Percentiles rank a stretch among this genome's conserved stretches.
These are phyloP conservation scores for Chaetomium cochliodes DNA, from an alignment of 495 filamentous ascomycete species.

Conservation along the genomic window DNA sequence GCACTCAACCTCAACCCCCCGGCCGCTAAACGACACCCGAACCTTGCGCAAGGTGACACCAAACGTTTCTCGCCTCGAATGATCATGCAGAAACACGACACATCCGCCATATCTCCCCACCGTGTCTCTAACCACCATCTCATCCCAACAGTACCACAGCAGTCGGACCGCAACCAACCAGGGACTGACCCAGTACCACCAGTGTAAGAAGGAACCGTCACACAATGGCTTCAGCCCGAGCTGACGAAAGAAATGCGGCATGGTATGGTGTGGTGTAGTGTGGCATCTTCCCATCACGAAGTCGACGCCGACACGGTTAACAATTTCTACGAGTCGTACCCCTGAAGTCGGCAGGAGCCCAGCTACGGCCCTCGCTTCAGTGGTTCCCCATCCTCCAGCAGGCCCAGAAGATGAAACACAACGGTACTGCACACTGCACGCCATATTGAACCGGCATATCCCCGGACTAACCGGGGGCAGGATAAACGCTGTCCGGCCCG, in stretches of 20 bases:
- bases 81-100: not conserved
- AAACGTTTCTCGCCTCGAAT: not conserved
- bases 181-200: not conserved
- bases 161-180: not conserved
- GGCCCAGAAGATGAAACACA: not conserved
- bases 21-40: not conserved
- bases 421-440: constrained; percentile 1
- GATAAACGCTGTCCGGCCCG: constrained; percentile 13
- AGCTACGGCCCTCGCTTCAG: not conserved
- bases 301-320: not conserved
- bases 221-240: not conserved
- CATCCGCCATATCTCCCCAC: not conserved
- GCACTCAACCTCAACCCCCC: not conserved
- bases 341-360: not conserved
- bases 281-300: not conserved
- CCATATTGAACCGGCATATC: constrained; percentile 13
- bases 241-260: not conserved
- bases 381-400: not conserved
- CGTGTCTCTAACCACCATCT: not conserved
- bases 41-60: not conserved
- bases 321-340: not conserved
- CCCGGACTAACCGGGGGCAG: constrained; percentile 1
- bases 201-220: not conserved
- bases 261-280: not conserved
- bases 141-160: not conserved